Evolutionary conservation across 2,329 filamentous ascomycete genomes (phyloP).

Genomic region (Colletotrichum musicola): DNA sequence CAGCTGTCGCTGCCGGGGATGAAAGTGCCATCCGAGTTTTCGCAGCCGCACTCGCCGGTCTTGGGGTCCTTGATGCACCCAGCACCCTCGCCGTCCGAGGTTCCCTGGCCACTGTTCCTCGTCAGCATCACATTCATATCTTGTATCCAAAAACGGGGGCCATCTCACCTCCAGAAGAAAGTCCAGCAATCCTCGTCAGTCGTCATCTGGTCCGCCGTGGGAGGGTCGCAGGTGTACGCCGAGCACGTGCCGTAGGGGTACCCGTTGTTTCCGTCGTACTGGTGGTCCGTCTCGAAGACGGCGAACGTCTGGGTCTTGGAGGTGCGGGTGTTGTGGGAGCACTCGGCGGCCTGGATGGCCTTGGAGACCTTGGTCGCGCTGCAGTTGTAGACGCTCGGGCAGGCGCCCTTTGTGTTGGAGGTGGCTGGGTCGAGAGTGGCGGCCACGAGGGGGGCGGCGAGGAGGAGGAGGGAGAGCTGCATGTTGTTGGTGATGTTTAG

Average conservation of each 20-base stretch:
- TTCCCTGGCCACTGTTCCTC: slow-evolving; percentile 12
- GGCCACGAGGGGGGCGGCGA: slow-evolving; percentile 29
- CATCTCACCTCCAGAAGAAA: slow-evolving; percentile 38
- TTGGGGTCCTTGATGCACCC: slow-evolving; percentile 35
- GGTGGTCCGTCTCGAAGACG: slow-evolving; percentile 37
- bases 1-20: slow-evolving; percentile 29
- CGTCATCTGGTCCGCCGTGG: slow-evolving; percentile 21
- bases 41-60: slow-evolving; percentile 35
- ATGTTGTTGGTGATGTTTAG: not conserved
- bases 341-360: slow-evolving; percentile 39
- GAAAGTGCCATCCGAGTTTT: slow-evolving; percentile 36
- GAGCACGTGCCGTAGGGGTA: slow-evolving; percentile 36
- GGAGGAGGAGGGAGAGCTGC: slow-evolving; percentile 24
- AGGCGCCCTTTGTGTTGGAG: slow-evolving; percentile 37
- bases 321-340: slow-evolving; percentile 37
- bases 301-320: slow-evolving; percentile 33
- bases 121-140: not conserved
- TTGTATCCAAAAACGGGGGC: not conserved
- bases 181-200: slow-evolving; percentile 34
- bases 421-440: slow-evolving; percentile 35
- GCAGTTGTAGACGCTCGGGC: slow-evolving; percentile 31
- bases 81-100: slow-evolving; percentile 9
- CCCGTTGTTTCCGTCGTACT: slow-evolving; percentile 29
- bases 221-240: slow-evolving; percentile 30
- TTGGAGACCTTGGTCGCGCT: slow-evolving; percentile 35